Evolutionary conservation across 192 early-diverging fungal genomes (phyloP).

Genomic region (Gryganskiella cystojenkinii): DNA sequence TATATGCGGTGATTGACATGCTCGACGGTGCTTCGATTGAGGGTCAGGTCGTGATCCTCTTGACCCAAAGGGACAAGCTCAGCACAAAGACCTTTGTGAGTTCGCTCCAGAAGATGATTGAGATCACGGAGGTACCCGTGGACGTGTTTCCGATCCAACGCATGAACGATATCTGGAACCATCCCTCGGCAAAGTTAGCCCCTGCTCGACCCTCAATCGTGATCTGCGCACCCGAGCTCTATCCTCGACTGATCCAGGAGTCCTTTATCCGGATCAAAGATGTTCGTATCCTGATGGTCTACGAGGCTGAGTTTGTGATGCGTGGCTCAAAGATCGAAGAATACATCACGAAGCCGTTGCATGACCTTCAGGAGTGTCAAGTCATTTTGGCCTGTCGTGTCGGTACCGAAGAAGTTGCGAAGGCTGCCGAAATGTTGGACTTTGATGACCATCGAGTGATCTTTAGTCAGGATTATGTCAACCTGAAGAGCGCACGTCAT

Average conservation of each 20-base stretch:
- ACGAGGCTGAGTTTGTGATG: slow-evolving; percentile 39
- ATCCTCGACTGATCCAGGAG: slow-evolving; percentile 5
- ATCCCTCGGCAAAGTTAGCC: neutral
- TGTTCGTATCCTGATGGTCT: slow-evolving; percentile 20
- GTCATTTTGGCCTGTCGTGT: slow-evolving; percentile 19
- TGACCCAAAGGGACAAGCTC: slow-evolving; percentile 17
- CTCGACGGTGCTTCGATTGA: slow-evolving; percentile 12
- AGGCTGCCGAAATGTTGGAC: slow-evolving; percentile 1
- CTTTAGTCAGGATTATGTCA: slow-evolving; percentile 24
- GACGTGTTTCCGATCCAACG: slow-evolving; percentile 5
- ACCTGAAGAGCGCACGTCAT: slow-evolving; percentile 7
- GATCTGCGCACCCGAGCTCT: slow-evolving; percentile 17
- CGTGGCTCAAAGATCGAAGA: neutral
- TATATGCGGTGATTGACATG: slow-evolving; percentile 30
- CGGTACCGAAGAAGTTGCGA: slow-evolving; percentile 21
- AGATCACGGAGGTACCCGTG: neutral
- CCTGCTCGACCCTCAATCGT: slow-evolving; percentile 6
- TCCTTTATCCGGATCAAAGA: slow-evolving; percentile 7
- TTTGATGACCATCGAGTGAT: slow-evolving; percentile 2
- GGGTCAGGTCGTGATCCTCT: slow-evolving; percentile 3
- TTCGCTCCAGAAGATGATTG: slow-evolving; percentile 10
- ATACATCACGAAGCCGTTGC: slow-evolving; percentile 1
- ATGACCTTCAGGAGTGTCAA: slow-evolving; percentile 11
- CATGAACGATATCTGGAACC: neutral
- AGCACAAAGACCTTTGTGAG: slow-evolving; percentile 18